phyloP scores from a whole-genome alignment of 352 stramenopile species.

The Pseudoperonospora humuli region DNA sequence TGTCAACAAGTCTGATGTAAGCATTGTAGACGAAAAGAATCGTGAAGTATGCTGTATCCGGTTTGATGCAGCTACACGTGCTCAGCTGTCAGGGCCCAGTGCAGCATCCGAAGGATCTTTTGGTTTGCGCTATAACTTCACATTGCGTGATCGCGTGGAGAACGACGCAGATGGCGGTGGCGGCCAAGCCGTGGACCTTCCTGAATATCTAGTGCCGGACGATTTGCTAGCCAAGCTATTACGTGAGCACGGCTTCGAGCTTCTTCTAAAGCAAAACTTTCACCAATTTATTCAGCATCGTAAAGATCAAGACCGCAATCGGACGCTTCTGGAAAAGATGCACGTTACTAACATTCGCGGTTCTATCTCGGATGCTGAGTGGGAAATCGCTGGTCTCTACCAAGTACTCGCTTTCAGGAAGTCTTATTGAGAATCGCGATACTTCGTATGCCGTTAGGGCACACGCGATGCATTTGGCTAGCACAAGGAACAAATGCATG shows the following conservation, averaged over 20 bases:
- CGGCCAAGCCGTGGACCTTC: conserved; percentile 77
- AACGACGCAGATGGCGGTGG: conserved; percentile 38
- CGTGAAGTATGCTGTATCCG: conserved; percentile 73
- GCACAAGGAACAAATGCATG: not conserved
- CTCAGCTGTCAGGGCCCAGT: conserved; percentile 35
- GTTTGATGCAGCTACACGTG: conserved; percentile 51
- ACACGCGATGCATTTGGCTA: not conserved
- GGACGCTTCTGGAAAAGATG: conserved; percentile 74
- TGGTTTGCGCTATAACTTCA: conserved; percentile 89
- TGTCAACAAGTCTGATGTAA: conserved; percentile 38
- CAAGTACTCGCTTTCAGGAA: conserved; percentile 84
- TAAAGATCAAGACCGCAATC: conserved; percentile 61
- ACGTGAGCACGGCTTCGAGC: conserved; percentile 69
- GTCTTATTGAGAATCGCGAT: conserved; percentile 35
- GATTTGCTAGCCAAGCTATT: conserved; percentile 61
- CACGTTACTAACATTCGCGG: conserved; percentile 82
- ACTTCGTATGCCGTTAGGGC: not conserved
- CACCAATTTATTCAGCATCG: conserved; percentile 75
- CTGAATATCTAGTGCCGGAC: conserved; percentile 88
- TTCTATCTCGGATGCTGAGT: conserved; percentile 79
- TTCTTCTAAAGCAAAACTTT: conserved; percentile 81
- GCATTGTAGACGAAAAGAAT: conserved; percentile 64
- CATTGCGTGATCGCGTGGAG: conserved; percentile 63
- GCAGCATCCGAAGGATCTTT: conserved; percentile 44
- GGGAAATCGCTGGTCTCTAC: conserved; percentile 81